Base-by-base conservation (phyloP, 2,329 filamentous ascomycete species). In the Hypoxylon sp. region DNA sequence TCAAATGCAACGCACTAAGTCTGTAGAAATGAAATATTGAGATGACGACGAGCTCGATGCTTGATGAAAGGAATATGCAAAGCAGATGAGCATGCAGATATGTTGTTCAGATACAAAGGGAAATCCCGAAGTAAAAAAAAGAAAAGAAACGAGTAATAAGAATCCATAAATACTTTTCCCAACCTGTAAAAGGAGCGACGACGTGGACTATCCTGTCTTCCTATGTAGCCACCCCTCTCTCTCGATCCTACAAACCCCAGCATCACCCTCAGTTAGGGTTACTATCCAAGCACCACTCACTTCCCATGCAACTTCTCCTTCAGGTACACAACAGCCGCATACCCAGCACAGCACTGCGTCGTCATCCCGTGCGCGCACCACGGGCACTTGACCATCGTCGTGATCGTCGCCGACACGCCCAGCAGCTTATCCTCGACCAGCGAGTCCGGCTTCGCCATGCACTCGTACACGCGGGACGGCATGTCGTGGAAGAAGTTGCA, bases 291-390 rank as follows among this genome's bases (percentile, higher is more conserved):
- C n/a, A 13, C 34, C 2, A 8, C 11, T 72, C 44, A 76, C 65
- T 72, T 72, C 24, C 73, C 72, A 70, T 89, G 86, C 52, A 89
- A 73, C 63, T 85, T 85, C 75, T 91, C 88, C 71, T 86, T 86
- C 70, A 92, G 78, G 64, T 89, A 86, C 3, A 92, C 85, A 46
- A 89, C 81, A 1, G 89, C 87, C 10, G 87, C 86, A 77, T 89
- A 89, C 6, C 89, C 89, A 10, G 88, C 84, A 73, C 90, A 92
- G 76, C 90, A 92, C 60, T 78, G 79, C 13, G 84, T 89, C 68
- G 82, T 88, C 89, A 92, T 91, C 51, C 85, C 84, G 77, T 92
- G 90, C 44, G 81, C 80, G 74, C 90, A 92, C 90, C 90, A 92
- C 7, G 89, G 89, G 73, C 89, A 92, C 68, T 84, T 86, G 24